Percentiles rank a stretch among this genome's conserved stretches.
Evolutionary conservation across 257 asterid genomes (phyloP).

Genomic region (Fraxinus quadrangulata): DNA sequence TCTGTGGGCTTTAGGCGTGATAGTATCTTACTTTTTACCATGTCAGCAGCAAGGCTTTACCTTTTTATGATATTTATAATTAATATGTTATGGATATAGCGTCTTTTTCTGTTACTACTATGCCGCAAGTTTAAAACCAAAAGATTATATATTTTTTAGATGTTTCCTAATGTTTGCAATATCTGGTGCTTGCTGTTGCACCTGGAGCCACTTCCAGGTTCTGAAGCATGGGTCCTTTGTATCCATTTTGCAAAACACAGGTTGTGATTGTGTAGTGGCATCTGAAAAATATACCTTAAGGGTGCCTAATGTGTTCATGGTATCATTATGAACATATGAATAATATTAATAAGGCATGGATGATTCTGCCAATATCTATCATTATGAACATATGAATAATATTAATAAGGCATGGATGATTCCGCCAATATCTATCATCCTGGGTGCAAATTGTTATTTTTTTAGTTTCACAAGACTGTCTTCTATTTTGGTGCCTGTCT

Average conservation of each 20-base stretch:
- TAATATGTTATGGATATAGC: background rate
- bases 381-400: background rate
- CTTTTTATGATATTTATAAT: background rate
- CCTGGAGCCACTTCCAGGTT: background rate
- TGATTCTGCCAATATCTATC: background rate
- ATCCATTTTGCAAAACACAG: background rate
- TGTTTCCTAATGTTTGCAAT: background rate
- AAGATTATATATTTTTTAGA: background rate
- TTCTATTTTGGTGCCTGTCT: conserved; percentile 11
- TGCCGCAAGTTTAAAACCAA: background rate
- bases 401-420: background rate
- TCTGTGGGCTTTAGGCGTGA: background rate
- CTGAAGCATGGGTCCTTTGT: background rate
- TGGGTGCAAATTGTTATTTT: background rate
- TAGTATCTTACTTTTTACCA: background rate
- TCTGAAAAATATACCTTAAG: background rate
- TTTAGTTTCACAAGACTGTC: background rate
- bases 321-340: background rate
- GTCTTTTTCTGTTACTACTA: no score
- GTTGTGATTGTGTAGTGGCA: background rate
- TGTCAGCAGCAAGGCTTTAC: background rate
- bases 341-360: background rate
- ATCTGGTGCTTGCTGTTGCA: background rate
- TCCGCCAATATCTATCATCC: background rate
- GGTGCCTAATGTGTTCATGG: background rate